Evolutionary conservation across 805 yeast species (phyloP).

Genomic region (Candida orba): DNA sequence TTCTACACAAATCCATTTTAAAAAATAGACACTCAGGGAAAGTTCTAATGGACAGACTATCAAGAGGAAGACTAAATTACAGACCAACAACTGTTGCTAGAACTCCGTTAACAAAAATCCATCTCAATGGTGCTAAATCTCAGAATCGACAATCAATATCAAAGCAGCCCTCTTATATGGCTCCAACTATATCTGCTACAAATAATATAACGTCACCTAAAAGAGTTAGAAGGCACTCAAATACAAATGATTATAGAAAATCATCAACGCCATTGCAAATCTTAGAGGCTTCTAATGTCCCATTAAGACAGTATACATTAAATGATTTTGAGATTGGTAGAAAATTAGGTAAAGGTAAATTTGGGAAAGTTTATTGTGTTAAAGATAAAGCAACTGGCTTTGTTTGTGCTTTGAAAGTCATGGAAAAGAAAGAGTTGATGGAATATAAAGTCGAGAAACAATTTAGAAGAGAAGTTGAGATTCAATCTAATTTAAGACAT

Average conservation of each 20-base stretch:
- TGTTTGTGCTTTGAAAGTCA: conserved; percentile 84
- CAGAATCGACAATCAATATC: conserved; percentile 4
- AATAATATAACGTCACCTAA: conserved; percentile 19
- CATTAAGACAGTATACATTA: conserved; percentile 31
- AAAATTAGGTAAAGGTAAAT: conserved; percentile 85
- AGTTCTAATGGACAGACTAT: background rate
- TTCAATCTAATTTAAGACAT: conserved; percentile 74
- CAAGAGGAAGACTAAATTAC: conserved; percentile 2
- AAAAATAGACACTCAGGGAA: background rate
- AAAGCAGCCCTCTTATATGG: conserved; percentile 23
- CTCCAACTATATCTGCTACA: conserved; percentile 23
- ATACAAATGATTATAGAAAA: conserved; percentile 3
- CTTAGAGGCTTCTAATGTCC: conserved; percentile 20
- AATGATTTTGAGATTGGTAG: conserved; percentile 82
- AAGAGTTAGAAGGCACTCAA: conserved; percentile 11
- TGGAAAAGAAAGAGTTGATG: conserved; percentile 76
- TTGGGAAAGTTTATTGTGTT: conserved; percentile 89
- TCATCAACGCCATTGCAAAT: conserved; percentile 20
- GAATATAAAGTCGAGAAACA: conserved; percentile 76
- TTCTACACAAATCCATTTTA: background rate
- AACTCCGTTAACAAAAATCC: conserved; percentile 23
- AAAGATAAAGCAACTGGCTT: conserved; percentile 67
- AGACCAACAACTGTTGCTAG: conserved; percentile 3
- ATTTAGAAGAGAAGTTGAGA: conserved; percentile 85
- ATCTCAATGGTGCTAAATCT: conserved; percentile 8